phyloP scores from a whole-genome alignment of 2,329 filamentous ascomycete genomes.

The Fusarium torreyae region DNA sequence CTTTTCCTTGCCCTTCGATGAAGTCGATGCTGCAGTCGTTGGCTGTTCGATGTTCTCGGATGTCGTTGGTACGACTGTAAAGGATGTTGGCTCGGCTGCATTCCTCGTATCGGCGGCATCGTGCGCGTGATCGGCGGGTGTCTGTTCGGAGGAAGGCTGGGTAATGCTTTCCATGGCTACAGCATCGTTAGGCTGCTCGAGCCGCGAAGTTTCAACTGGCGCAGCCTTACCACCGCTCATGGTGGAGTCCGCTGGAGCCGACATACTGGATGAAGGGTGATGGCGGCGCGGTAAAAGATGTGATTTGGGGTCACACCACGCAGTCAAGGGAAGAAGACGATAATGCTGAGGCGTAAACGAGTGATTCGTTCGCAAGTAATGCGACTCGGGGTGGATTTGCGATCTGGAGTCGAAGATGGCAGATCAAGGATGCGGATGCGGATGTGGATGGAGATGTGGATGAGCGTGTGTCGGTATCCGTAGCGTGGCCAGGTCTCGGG shows the following conservation, averaged over 20 bases:
- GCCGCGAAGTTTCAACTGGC: conserved; percentile 49
- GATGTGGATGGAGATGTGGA: conserved; percentile 36
- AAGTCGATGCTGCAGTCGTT: conserved; percentile 38
- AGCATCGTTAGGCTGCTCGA: conserved; percentile 56
- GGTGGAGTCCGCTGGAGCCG: conserved; percentile 53
- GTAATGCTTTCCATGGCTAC: conserved; percentile 57
- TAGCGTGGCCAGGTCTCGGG: conserved; percentile 46
- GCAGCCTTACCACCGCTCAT: conserved; percentile 52
- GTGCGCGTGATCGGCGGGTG: conserved; percentile 31
- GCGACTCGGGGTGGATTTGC: conserved; percentile 21
- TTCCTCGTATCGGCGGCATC: conserved; percentile 37
- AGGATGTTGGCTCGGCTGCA: conserved; percentile 37
- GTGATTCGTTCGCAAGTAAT: conserved; percentile 42
- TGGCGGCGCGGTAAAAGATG: conserved; percentile 38
- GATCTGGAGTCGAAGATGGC: conserved; percentile 22
- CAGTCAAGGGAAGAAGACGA: conserved; percentile 31
- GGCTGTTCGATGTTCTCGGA: conserved; percentile 43
- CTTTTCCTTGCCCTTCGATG: conserved; percentile 56
- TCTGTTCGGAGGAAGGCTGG: conserved; percentile 42
- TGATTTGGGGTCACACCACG: conserved; percentile 49
- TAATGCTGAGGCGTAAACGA: conserved; percentile 20
- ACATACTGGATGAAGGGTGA: conserved; percentile 49
- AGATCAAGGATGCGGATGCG: conserved; percentile 38
- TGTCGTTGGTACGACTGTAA: conserved; percentile 31
- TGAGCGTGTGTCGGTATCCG: conserved; percentile 36